Conservation (phyloP, 73 alveolate genomes). For the Uronychia binucleata region DNA sequence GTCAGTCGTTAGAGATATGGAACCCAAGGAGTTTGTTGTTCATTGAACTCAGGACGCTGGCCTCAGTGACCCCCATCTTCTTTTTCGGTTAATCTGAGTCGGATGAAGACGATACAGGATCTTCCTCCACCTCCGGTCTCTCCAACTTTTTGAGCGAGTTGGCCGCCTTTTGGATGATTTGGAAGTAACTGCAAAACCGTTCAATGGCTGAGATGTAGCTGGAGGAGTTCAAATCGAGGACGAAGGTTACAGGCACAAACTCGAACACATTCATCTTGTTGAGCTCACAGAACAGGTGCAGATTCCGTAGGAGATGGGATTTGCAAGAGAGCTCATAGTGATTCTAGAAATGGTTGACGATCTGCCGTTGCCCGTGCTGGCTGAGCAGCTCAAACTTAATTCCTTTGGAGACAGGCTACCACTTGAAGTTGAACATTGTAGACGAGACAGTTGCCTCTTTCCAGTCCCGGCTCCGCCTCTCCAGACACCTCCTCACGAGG, state of each 20-base stretch:
- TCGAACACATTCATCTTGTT: constrained; percentile 79
- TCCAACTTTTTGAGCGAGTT: not conserved
- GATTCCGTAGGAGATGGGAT: not conserved
- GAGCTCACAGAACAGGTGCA: not conserved
- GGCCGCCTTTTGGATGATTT: not conserved
- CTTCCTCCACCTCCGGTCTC: not conserved
- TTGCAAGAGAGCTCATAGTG: constrained; percentile 1
- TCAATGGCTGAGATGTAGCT: not conserved
- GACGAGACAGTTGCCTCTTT: not conserved
- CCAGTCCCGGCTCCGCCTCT: constrained; percentile 47
- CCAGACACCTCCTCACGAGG: constrained; percentile 32
- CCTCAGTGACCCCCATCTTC: too few relatives aligned
- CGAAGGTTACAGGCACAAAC: constrained; percentile 80
- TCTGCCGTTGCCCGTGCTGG: constrained; percentile 62
- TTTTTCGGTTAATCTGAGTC: not conserved
- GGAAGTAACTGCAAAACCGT: not conserved
- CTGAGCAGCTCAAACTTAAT: constrained; percentile 61
- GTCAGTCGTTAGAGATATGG: not conserved
- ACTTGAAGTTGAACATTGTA: constrained; percentile 76
- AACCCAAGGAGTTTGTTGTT: not conserved
- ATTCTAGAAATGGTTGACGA: constrained; percentile 19
- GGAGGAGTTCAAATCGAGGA: not conserved
- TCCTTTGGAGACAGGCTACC: constrained; percentile 76
- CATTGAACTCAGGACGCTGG: not conserved
- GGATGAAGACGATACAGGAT: not conserved